Evolutionary conservation across 2,329 filamentous ascomycete species (phyloP), one percentile per base, ranked within the genome.

Genomic region (Mycosphaerella sp.): DNA sequence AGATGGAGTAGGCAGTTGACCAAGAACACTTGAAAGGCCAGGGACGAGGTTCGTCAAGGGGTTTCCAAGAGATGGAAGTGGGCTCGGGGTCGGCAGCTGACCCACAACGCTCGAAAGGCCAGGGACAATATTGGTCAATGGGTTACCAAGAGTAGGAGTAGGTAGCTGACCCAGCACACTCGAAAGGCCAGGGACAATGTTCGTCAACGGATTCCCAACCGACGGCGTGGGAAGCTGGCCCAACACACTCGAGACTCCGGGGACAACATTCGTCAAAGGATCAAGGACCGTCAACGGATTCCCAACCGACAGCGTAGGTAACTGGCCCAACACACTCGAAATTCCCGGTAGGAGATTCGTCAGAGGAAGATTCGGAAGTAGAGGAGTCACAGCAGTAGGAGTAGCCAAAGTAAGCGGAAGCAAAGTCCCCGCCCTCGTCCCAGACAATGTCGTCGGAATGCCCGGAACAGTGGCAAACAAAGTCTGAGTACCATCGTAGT

Each of bases 401-500:
- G 26, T 29, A 29, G 26, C 5, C 26, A 29, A 29, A 3, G 26
- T 29, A 7, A 29, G 3, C 6, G 26, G 26, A 29, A 29, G 26
- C 5, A 29, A 7, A 7, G 26, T 29, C 6, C 26, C 26, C 3
- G 5, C 26, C 5, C 5, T 7, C 5, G 26, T 29, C 5, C 26
- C 26, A 7, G 34, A 38, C 23, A 51, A 47, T n/a, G 52, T 44
- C 26, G 26, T 29, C 5, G 26, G 26, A 4, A 57, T 32, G 8
- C 55, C 55, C n/a, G 43, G 45, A 23, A 40, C 29, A 31, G 50
- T 57, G 14, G 54, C 14, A 10, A 38, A 38, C 10, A 9, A 8
- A 11, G 34, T 11, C 12, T 38, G 34, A 11, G 34, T 51, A n/a
- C 57, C 57, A 9, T 53, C 58, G 41, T 59, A 61, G 34, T 61